A percentile compares a stretch with the other conserved stretches of the same genome.
phyloP scores from a whole-genome alignment of 306 rosid genomes.

The Cajanus cajan region DNA sequence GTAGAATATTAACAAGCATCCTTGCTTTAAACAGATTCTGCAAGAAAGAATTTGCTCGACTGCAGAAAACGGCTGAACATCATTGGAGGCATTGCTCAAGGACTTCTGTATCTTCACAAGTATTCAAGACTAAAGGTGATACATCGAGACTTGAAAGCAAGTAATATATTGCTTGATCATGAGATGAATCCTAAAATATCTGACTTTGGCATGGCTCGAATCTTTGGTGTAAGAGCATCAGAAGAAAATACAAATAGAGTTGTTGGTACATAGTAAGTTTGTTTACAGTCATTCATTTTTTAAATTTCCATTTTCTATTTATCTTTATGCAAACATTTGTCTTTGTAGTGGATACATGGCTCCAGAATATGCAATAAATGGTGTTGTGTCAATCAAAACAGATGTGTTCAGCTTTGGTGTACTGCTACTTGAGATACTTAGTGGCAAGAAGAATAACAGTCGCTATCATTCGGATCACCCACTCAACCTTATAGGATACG shows the following conservation, averaged over 20 bases:
- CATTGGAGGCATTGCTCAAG: constrained; percentile 45
- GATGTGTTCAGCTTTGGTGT: constrained; percentile 49
- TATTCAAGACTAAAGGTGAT: constrained; percentile 45
- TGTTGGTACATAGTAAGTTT: constrained; percentile 43
- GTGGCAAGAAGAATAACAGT: constrained; percentile 23
- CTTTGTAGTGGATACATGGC: constrained; percentile 34
- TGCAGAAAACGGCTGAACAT: constrained; percentile 40
- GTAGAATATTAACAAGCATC: neutral
- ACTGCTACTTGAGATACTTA: constrained; percentile 30
- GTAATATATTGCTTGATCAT: constrained; percentile 44
- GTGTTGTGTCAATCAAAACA: constrained; percentile 33
- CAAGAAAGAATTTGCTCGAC: neutral
- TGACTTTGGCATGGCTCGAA: constrained; percentile 47
- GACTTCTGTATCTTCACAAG: constrained; percentile 42
- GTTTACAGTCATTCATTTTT: neutral
- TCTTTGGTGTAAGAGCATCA: constrained; percentile 16
- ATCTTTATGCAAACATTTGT: neutral
- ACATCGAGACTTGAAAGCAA: constrained; percentile 38
- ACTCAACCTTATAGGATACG: constrained; percentile 29
- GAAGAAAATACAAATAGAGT: constrained; percentile 39
- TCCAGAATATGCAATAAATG: constrained; percentile 34
- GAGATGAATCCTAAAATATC: constrained; percentile 46
- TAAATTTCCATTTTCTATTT: neutral
- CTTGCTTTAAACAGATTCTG: constrained; percentile 19
- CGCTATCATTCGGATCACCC: neutral